Evolutionary conservation across 164 flowering plant genomes (phyloP), one percentile per base, ranked within the genome.

Genomic region (Chloranthus sessilifolius): DNA sequence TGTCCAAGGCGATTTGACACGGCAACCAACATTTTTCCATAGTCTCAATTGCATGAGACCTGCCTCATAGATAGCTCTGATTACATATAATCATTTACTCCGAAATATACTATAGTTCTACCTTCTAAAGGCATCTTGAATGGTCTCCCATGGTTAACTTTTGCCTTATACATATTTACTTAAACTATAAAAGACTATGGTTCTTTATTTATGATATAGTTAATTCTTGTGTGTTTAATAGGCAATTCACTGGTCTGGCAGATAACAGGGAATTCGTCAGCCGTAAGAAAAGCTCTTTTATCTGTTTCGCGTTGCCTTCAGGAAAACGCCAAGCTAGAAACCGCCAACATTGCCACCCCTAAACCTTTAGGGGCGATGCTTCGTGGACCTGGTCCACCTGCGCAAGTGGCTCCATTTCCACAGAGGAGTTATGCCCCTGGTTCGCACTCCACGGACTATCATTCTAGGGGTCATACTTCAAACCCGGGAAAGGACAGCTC

Each of bases 281-380:
- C 78, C 52, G 88, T 76, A 40, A 74, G 54, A 68, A 78, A 67
- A 58, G 84, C 80, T 1, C 73, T 81, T 10, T 39, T 72, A 40
- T 68, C 71, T 23, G 72, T 78, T 40, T 63, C 88, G n/a, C 55
- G 70, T 43, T 67, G 70, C 55, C 75, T 78, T 61, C 79, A 68
- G 51, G 82, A 74, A 24, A 67, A 63, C 53, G 66, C 72, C 3
- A 53, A 53, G 28, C 61, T 52, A 15, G 79, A 76, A 37, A 31
- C 52, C 22, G 21, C 54, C 23, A 55, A 56, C 31, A 48, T 59
- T 35, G 47, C 53, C 39, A 28, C 62, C 37, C 7, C 61, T n/a
- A 61, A 45, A 47, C 40, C 63, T 11, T 35, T 52, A 5, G 70
- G 65, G 35, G 19, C 37, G 14, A 15, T 36, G 47, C 48, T 34